Percentiles rank a stretch among this genome's conserved stretches.
Conservation (phyloP, 345 rosid species). For the Sisymbrium altissimum region DNA sequence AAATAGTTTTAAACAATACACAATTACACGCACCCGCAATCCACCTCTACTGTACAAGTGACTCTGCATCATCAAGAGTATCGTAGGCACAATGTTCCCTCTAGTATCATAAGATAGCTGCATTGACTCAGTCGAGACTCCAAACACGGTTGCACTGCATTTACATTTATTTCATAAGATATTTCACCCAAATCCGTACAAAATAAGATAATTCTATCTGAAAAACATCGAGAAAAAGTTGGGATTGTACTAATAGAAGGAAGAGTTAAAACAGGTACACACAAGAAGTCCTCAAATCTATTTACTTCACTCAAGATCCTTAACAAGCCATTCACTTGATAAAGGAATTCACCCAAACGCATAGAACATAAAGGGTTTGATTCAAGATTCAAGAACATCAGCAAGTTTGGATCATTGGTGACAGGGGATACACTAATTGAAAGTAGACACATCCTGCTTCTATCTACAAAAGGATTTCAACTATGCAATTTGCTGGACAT, state of each 20-base stretch:
- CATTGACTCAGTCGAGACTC: conserved; percentile 97
- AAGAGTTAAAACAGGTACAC: neutral
- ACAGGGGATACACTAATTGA: neutral
- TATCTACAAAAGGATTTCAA: neutral
- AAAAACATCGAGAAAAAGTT: neutral
- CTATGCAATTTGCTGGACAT: neutral
- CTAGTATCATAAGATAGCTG: conserved; percentile 87
- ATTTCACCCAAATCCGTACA: neutral
- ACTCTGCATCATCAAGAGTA: conserved; percentile 89
- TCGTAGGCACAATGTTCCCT: conserved; percentile 91
- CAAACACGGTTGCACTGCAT: conserved; percentile 87
- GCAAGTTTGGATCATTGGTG: neutral
- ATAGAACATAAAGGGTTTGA: neutral
- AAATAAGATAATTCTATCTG: neutral
- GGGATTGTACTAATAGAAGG: neutral
- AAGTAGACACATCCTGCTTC: neutral
- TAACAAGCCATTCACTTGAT: neutral
- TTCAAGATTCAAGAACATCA: conserved; percentile 9
- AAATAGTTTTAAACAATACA: neutral
- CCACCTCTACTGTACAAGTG: conserved; percentile 85
- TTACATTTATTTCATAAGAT: neutral
- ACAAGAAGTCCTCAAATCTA: neutral
- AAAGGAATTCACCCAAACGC: neutral
- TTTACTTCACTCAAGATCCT: neutral
- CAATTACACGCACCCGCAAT: conserved; percentile 46